These are phyloP conservation scores for Auriculariales sp. DNA, from an alignment of 768 basidiomycete genomes.

Conservation along the genomic window DNA sequence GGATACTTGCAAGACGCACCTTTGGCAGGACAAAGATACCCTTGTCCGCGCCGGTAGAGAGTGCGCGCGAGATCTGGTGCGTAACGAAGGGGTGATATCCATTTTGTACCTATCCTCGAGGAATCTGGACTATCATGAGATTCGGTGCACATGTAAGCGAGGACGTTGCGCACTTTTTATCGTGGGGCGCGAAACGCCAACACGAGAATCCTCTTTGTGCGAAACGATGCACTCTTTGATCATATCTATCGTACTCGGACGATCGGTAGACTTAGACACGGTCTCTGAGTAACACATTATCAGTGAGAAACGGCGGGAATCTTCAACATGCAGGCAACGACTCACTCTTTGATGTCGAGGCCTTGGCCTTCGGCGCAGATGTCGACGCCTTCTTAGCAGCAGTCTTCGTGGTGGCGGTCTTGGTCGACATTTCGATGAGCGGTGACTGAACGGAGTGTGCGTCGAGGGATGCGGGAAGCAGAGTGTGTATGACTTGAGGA, in stretches of 20 bases:
- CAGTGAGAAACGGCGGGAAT: slow-evolving; percentile 8
- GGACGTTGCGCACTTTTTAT: slow-evolving; percentile 57
- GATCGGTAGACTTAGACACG: slow-evolving; percentile 22
- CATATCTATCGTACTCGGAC: slow-evolving; percentile 39
- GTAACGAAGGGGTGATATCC: slow-evolving; percentile 57
- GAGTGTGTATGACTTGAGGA: background rate
- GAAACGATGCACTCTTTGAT: slow-evolving; percentile 55
- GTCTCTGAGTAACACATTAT: slow-evolving; percentile 17
- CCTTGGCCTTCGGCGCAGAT: slow-evolving; percentile 7
- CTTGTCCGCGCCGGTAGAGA: slow-evolving; percentile 70
- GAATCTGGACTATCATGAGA: slow-evolving; percentile 32
- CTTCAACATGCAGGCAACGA: background rate
- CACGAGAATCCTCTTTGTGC: slow-evolving; percentile 47
- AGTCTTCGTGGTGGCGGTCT: slow-evolving; percentile 1
- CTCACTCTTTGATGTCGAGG: slow-evolving; percentile 2
- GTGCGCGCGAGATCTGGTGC: slow-evolving; percentile 66
- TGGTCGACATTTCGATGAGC: background rate
- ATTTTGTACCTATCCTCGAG: slow-evolving; percentile 76
- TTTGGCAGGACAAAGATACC: slow-evolving; percentile 78
- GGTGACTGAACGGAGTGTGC: background rate
- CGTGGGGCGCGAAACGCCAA: slow-evolving; percentile 58
- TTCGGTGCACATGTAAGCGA: slow-evolving; percentile 6
- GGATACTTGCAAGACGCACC: too few species aligned
- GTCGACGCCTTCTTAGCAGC: slow-evolving; percentile 4
- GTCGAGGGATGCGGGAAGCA: background rate